Conservation (phyloP, 1,139 yeast genomes). For the Protomyces inundatus region DNA sequence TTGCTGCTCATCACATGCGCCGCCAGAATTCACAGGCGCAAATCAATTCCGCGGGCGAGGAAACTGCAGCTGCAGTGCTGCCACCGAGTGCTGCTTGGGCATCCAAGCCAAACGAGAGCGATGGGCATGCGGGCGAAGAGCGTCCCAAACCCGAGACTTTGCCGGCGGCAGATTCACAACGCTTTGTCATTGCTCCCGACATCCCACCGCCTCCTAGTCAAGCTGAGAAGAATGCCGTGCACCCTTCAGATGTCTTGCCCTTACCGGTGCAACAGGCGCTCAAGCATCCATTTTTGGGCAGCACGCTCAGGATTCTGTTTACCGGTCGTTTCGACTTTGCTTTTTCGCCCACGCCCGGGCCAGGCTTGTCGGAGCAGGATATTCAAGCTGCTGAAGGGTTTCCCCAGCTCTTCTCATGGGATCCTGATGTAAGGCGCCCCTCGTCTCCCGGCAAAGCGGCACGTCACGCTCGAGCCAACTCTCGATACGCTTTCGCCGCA, state of each 20-base stretch:
- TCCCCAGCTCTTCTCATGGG: slow-evolving; percentile 11
- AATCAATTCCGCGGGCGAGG: slow-evolving; percentile 33
- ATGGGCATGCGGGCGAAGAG: slow-evolving; percentile 32
- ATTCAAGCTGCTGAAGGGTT: slow-evolving; percentile 14
- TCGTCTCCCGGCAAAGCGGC: slow-evolving; percentile 13
- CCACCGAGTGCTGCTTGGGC: slow-evolving; percentile 45
- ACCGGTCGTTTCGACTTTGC: slow-evolving; percentile 5
- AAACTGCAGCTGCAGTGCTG: slow-evolving; percentile 35
- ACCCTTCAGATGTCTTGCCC: slow-evolving; percentile 6
- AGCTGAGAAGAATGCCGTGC: background rate
- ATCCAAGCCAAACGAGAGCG: slow-evolving; percentile 44
- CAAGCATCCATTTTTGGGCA: slow-evolving; percentile 10
- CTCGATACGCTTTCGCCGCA: slow-evolving; percentile 18
- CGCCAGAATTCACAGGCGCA: slow-evolving; percentile 29
- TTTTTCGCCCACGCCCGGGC: slow-evolving; percentile 8
- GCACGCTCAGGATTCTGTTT: slow-evolving; percentile 3
- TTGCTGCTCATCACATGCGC: slow-evolving; percentile 32
- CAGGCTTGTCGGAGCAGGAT: slow-evolving; percentile 16
- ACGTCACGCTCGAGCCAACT: slow-evolving; percentile 13
- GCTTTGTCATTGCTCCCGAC: background rate
- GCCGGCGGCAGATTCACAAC: slow-evolving; percentile 1
- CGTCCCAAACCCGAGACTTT: slow-evolving; percentile 11
- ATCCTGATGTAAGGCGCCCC: slow-evolving; percentile 11
- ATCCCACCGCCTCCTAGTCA: slow-evolving; percentile 25
- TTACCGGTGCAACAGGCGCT: slow-evolving; percentile 7